These are phyloP conservation scores for Gaultheria prostrata DNA, from an alignment of 148 eudicot species.

Conservation along the genomic window DNA sequence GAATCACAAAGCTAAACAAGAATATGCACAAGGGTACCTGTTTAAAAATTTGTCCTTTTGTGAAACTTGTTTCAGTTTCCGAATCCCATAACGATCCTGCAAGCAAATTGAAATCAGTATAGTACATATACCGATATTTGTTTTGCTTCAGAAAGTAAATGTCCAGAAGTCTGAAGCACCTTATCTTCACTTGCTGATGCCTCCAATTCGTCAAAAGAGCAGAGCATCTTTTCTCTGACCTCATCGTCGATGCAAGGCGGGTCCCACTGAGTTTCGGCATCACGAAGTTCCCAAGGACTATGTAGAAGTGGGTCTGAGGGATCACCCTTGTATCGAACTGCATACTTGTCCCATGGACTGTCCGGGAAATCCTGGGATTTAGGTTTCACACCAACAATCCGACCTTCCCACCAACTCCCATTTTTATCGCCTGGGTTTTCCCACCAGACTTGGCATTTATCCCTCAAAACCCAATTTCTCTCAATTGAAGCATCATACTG, in stretches of 20 bases:
- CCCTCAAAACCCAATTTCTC: constrained; percentile 76
- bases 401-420: constrained; percentile 98
- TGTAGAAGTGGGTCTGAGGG: constrained; percentile 64
- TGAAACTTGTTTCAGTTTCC: constrained; percentile 67
- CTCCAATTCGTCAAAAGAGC: constrained; percentile 53
- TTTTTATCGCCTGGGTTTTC: constrained; percentile 68
- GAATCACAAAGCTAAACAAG: neutral
- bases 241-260: constrained; percentile 69
- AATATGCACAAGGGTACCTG: constrained; percentile 39
- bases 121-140: neutral
- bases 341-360: constrained; percentile 90
- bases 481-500: constrained; percentile 74
- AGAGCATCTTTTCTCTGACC: constrained; percentile 47
- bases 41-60: constrained; percentile 67
- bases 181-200: constrained; percentile 54
- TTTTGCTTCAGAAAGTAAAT: neutral
- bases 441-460: constrained; percentile 99
- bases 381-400: constrained; percentile 57
- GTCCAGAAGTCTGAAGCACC: constrained; percentile 36
- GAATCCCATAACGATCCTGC: constrained; percentile 85
- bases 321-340: constrained; percentile 70
- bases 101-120: constrained; percentile 10
- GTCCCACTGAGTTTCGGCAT: constrained; percentile 69
- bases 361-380: constrained; percentile 81
- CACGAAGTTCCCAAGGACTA: constrained; percentile 97